Percentiles rank a stretch among this genome's conserved stretches.
Conservation (phyloP, 345 rosid genomes). For the Balakata baccata region DNA sequence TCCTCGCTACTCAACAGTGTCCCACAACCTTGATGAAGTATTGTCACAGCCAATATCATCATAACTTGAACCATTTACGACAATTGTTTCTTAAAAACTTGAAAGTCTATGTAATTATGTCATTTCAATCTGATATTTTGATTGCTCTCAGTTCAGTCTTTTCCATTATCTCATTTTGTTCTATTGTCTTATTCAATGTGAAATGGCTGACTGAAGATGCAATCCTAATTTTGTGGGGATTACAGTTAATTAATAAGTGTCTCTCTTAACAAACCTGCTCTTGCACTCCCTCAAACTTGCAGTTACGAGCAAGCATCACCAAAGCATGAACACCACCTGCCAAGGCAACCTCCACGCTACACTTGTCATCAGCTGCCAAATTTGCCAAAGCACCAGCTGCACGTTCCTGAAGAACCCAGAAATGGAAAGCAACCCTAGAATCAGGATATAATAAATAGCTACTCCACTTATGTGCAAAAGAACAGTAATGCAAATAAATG, state of each 20-base stretch:
- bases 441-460: neutral
- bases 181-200: neutral
- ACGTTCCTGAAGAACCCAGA: conserved; percentile 32
- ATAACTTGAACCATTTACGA: neutral
- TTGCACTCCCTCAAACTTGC: conserved; percentile 39
- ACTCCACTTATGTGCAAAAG: neutral
- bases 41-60: neutral
- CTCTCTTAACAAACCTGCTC: conserved; percentile 31
- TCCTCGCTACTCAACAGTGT: neutral
- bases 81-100: neutral
- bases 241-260: too few species aligned
- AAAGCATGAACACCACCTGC: conserved; percentile 37
- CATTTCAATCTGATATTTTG: neutral
- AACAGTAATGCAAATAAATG: conserved; percentile 2
- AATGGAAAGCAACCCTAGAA: conserved; percentile 45
- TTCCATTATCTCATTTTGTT: conserved; percentile 5
- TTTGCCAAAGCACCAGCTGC: conserved; percentile 48
- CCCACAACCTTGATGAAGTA: neutral
- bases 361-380: conserved; percentile 44
- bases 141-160: neutral
- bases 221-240: neutral
- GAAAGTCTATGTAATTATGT: neutral
- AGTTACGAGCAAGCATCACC: conserved; percentile 35
- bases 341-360: conserved; percentile 35
- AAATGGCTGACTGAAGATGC: neutral